These are phyloP conservation scores for Euphorbia celastroides DNA, from an alignment of 441 rosid species.

Conservation along the genomic window DNA sequence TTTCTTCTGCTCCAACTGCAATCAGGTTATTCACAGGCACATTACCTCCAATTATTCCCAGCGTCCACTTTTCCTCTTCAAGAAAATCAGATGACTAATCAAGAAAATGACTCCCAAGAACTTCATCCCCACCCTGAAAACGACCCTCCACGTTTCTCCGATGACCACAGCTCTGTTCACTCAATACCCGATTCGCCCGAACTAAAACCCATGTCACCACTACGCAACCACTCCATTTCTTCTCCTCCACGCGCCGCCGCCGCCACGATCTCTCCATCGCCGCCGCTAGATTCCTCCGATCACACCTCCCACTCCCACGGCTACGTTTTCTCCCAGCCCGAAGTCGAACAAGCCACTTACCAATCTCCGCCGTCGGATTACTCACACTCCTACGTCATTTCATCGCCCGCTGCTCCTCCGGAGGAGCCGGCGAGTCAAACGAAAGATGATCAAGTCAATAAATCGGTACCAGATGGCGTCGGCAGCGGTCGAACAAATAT, in stretches of 20 bases:
- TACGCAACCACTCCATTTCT: slow-evolving; percentile 3
- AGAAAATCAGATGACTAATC: background rate
- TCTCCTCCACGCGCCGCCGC: slow-evolving; percentile 16
- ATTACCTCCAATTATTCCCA: too few relatives aligned
- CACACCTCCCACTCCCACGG: slow-evolving; percentile 18
- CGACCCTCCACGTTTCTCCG: background rate
- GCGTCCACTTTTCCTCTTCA: too few relatives aligned
- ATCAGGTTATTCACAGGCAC: too few relatives aligned
- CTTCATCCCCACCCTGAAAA: background rate
- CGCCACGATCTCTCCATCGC: slow-evolving; percentile 7
- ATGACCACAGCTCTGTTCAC: background rate
- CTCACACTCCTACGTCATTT: slow-evolving; percentile 13
- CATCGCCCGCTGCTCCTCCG: slow-evolving; percentile 22
- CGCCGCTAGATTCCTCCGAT: slow-evolving; percentile 18
- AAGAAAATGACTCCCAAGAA: background rate
- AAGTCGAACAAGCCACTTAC: slow-evolving; percentile 10
- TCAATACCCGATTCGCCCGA: background rate
- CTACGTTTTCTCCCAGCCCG: slow-evolving; percentile 24
- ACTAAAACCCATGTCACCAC: background rate
- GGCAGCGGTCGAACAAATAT: background rate
- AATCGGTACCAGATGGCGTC: slow-evolving; percentile 18
- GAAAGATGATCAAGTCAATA: slow-evolving; percentile 14
- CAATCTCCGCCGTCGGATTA: slow-evolving; percentile 15
- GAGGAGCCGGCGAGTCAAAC: slow-evolving; percentile 12
- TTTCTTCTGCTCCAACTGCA: too few relatives aligned